Evolutionary conservation across 495 filamentous ascomycete species (phyloP), one percentile per base, ranked within the genome.

Genomic region (Hypomontagnella monticulosa): DNA sequence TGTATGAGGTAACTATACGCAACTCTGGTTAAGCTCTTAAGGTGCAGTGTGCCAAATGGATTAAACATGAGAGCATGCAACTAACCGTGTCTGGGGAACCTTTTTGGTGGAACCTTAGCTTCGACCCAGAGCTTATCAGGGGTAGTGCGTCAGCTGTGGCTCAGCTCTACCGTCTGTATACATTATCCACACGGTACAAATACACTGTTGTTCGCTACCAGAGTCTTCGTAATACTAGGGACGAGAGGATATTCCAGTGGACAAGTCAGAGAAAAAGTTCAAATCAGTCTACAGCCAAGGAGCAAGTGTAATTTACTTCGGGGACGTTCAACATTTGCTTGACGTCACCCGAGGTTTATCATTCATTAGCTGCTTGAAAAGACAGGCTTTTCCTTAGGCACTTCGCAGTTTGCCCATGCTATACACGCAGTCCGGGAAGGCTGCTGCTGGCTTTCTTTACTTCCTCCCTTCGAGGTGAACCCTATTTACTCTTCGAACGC

Each of bases 111-210:
- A n/a, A n/a, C n/a, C n/a, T n/a, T n/a, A n/a, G n/a, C 60, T 63
- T 30, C 8, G 32, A 8, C 18, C 37, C 32, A 16, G n/a, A 44
- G 61, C 47, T 43, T 48, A 44, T 12, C 52, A 46, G 52, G 51
- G 51, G 46, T 50, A 15, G 37, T 46, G 48, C 64, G 57, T 67
- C 53, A 62, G 33, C 57, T 67, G 64, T 67, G 64, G 64, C 64
- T 62, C 47, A 67, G 46, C 44, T 47, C 36, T 18, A 30, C 48
- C 44, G 19, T 20, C 37, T 18, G 30, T 37, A 32, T 37, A 43
- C 38, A 56, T 43, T 43, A n/a, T 57, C 10, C 18, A 4, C 6
- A 27, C 23, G 6, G 23, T 27, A 27, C 23, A 3, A 6, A 27
- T 27, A 27, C 23, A 27, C 23, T 27, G 23, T 27, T 6, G n/a